Evolutionary conservation across 371 early-diverging fungal species (phyloP).

Genomic region (Syncephalastrum sp.): DNA sequence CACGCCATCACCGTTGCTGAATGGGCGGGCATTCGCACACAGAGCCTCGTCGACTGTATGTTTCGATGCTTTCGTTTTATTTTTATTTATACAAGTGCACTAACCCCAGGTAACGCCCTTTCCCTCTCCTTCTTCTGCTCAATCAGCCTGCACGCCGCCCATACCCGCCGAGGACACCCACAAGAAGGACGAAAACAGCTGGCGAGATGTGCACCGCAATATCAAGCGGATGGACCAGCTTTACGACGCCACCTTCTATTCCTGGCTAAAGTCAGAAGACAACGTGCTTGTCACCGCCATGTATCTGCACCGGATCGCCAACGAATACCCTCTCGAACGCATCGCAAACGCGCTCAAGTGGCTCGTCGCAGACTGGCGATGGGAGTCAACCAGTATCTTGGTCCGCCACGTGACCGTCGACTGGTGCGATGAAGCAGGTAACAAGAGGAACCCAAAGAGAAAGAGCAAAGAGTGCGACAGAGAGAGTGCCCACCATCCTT

Average conservation of each 20-base stretch:
- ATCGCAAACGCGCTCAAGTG: constrained; percentile 71
- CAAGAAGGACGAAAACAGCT: constrained; percentile 14
- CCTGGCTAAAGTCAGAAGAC: constrained; percentile 73
- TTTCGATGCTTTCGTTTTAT: background rate
- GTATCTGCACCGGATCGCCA: constrained; percentile 72
- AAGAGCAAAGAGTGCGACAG: background rate
- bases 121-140: too few species aligned
- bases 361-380: constrained; percentile 70
- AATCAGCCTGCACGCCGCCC: too few species aligned
- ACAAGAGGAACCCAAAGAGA: constrained; percentile 3
- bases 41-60: background rate
- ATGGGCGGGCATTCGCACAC: constrained; percentile 11
- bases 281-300: constrained; percentile 71
- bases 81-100: too few species aligned
- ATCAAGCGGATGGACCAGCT: constrained; percentile 72
- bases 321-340: constrained; percentile 69
- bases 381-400: constrained; percentile 63
- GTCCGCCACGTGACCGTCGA: constrained; percentile 68
- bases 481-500: background rate
- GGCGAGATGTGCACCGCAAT: constrained; percentile 70
- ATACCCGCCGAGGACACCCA: too few species aligned
- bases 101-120: too few species aligned
- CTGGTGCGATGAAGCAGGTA: constrained; percentile 52
- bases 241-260: constrained; percentile 73
- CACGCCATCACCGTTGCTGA: constrained; percentile 9